Conservation (phyloP, 805 yeast genomes). For the Hanseniaspora pseudoguilliermondii region DNA sequence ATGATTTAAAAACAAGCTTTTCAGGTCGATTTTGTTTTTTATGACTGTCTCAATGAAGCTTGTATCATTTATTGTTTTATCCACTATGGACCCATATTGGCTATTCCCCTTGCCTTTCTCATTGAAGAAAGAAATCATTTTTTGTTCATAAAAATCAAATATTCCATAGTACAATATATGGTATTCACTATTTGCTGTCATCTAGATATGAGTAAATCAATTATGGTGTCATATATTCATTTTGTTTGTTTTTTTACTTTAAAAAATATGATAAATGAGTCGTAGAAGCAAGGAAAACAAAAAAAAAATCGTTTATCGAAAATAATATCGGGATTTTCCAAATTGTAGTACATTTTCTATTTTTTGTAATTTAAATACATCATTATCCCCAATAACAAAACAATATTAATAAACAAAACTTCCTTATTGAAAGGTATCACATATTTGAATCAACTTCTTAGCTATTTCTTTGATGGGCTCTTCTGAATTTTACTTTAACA, state of each 20-base stretch:
- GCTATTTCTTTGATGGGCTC: neutral
- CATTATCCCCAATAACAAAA: too few species aligned
- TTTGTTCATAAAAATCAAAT: neutral
- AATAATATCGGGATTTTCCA: too few species aligned
- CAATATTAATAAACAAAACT: too few species aligned
- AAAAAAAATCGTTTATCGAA: too few species aligned
- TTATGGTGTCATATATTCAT: too few species aligned
- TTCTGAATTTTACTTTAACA: neutral
- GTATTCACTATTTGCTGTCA: neutral
- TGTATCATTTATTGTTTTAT: neutral
- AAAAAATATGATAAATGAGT: too few species aligned
- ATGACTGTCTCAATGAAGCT: neutral
- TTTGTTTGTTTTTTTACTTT: too few species aligned
- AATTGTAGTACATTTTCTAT: too few species aligned
- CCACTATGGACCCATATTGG: slow-evolving; percentile 1
- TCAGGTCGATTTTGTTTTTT: neutral
- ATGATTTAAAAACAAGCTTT: neutral
- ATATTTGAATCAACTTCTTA: neutral
- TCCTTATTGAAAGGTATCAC: too few species aligned
- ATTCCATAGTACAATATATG: neutral
- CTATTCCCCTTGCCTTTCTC: neutral
- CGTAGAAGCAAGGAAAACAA: too few species aligned
- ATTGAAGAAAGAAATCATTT: neutral
- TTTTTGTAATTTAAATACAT: neutral
- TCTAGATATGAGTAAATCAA: too few species aligned